Evolutionary conservation across 352 stramenopile species (phyloP).

Genomic region (Elongisporangium undulatum): DNA sequence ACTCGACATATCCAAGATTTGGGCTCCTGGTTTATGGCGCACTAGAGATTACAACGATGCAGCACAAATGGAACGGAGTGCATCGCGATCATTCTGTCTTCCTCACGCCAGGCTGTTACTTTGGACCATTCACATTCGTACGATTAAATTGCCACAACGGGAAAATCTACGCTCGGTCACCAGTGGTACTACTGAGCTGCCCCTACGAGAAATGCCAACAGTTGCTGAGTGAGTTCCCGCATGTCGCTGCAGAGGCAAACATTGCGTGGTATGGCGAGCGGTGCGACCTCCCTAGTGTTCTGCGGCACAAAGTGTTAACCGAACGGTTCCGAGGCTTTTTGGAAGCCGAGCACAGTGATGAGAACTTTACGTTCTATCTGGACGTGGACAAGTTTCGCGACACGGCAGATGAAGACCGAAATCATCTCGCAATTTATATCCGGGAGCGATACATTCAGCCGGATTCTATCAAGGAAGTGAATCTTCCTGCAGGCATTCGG

Average conservation of each 20-base stretch:
- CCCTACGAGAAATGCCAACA: conserved; percentile 32
- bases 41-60: conserved; percentile 50
- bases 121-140: conserved; percentile 71
- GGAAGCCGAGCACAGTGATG: conserved; percentile 68
- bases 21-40: conserved; percentile 65
- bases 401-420: conserved; percentile 17
- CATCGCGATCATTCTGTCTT: conserved; percentile 43
- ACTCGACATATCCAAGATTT: conserved; percentile 33
- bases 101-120: conserved; percentile 65
- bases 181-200: conserved; percentile 54
- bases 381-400: conserved; percentile 56
- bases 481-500: conserved; percentile 56
- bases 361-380: conserved; percentile 76
- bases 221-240: conserved; percentile 52
- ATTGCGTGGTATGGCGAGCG: conserved; percentile 73
- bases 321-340: conserved; percentile 64
- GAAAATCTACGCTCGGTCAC: conserved; percentile 44
- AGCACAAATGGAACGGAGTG: conserved; percentile 18
- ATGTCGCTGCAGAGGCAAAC: conserved; percentile 56
- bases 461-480: conserved; percentile 63
- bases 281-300: conserved; percentile 57
- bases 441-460: conserved; percentile 51
- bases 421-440: conserved; percentile 33
- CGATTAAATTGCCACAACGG: conserved; percentile 41
- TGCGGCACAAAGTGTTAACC: conserved; percentile 52